Conservation (phyloP, 1,284 basidiomycete genomes). For the Xerocomus cyaneibrunnescens region DNA sequence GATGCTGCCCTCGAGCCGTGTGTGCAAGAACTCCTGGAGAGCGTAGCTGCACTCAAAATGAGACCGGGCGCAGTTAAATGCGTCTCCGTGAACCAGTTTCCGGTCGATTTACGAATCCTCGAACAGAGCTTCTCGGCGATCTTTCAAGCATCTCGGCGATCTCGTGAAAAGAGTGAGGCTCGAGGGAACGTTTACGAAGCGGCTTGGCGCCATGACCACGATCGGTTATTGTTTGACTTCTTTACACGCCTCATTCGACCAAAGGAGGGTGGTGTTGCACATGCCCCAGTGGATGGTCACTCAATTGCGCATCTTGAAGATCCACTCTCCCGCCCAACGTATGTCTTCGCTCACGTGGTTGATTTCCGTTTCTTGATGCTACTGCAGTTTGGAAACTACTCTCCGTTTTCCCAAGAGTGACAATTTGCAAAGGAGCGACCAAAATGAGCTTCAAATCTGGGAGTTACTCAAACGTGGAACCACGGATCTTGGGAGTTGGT, state of each 20-base stretch:
- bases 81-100: not conserved
- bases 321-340: slow-evolving; percentile 4
- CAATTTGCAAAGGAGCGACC: not conserved
- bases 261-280: not conserved
- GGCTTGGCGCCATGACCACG: slow-evolving; percentile 13
- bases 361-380: not conserved
- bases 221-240: slow-evolving; percentile 13
- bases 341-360: not conserved
- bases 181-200: not conserved
- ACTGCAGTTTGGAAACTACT: slow-evolving; percentile 6
- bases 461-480: not conserved
- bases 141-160: slow-evolving; percentile 11
- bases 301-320: slow-evolving; percentile 3
- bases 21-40: slow-evolving; percentile 2
- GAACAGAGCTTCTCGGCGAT: slow-evolving; percentile 9
- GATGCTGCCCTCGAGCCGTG: slow-evolving; percentile 7
- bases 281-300: not conserved
- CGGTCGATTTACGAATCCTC: slow-evolving; percentile 8
- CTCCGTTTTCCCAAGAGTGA: slow-evolving; percentile 6
- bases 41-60: not conserved
- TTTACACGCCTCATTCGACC: slow-evolving; percentile 7
- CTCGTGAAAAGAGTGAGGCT: slow-evolving; percentile 5
- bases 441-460: not conserved
- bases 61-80: not conserved
- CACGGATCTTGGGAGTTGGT: not conserved